Conservation (phyloP, 352 stramenopile species). For the Pythium volutum region DNA sequence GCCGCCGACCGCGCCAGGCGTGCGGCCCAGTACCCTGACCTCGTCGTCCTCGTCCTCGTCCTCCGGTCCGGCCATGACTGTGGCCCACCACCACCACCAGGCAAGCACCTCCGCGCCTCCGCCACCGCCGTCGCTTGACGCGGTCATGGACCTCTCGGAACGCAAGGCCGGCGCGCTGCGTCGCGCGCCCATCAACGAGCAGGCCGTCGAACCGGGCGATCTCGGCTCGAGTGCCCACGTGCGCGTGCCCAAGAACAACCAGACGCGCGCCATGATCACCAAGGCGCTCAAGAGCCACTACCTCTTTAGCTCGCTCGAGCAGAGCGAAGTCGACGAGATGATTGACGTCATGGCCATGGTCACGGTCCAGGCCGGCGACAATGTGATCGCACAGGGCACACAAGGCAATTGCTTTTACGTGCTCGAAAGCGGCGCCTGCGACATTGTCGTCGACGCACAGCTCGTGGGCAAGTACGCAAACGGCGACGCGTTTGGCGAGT, state of each 20-base stretch:
- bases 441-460: conserved; percentile 78
- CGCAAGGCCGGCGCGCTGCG: conserved; percentile 49
- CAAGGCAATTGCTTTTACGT: conserved; percentile 93
- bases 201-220: conserved; percentile 64
- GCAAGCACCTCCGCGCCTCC: neutral
- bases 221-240: conserved; percentile 42
- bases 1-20: conserved; percentile 42
- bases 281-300: conserved; percentile 82
- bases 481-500: conserved; percentile 92
- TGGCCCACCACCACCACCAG: neutral
- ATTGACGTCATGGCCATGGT: conserved; percentile 83
- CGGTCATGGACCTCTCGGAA: conserved; percentile 47
- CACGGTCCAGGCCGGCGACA: conserved; percentile 51
- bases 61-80: conserved; percentile 16
- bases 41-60: conserved; percentile 8
- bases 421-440: conserved; percentile 87
- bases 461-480: conserved; percentile 79
- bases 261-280: conserved; percentile 73
- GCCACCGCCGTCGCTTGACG: conserved; percentile 24
- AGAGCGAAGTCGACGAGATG: conserved; percentile 77
- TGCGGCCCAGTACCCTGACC: conserved; percentile 44
- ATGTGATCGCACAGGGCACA: conserved; percentile 83
- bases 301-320: conserved; percentile 75
- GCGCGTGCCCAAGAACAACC: conserved; percentile 68
- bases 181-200: conserved; percentile 76